Evolutionary conservation across 345 rosid species (phyloP), one percentile per base, ranked within the genome.

Genomic region (Brassica nigra): DNA sequence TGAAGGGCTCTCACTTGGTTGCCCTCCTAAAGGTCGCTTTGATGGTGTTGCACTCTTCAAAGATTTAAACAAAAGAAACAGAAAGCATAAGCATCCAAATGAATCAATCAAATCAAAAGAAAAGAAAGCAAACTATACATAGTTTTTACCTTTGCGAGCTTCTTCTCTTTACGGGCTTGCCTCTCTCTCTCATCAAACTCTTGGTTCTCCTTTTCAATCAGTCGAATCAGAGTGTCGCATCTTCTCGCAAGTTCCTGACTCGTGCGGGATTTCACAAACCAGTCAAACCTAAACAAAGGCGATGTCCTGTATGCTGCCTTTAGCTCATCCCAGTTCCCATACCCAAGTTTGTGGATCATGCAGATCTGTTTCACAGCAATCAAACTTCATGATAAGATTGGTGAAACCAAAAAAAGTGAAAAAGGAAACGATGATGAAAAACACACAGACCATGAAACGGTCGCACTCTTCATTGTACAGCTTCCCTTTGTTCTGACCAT

Each of bases 181-280:
- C 98, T 89, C 86, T 96, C 99, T 85, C 97, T 87, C 82, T 96
- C 99, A 18, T 96, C 99, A 33, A 85, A 84, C 82, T 95, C 99
- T 81, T 95, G 99, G 80, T 96, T 96, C 86, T 96, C 99, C 87
- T 96, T 96, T 84, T 96, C 99, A 47, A 96, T 97, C 84, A 96
- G 81, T 65, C 98, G 90, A 58, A 96, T 90, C 47, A 96, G 90
- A 31, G 99, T 96, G 80, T 96, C 99, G 52, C 99, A 93, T 83
- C 99, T 89, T 84, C 97, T 85, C 0, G 98, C 97, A 6, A 96
- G 91, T 87, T 96, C 99, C 76, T 93, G 99, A 68, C 97, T 93
- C 1, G 99, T 96, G 72, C 99, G 97, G 23, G 99, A 96, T 87
- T 93, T 96, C 71, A 96, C 98, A 84, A 92, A 96, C 99, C 99